Evolutionary conservation across 768 basidiomycete genomes (phyloP).

Genomic region (Agrocybe chaxingu): DNA sequence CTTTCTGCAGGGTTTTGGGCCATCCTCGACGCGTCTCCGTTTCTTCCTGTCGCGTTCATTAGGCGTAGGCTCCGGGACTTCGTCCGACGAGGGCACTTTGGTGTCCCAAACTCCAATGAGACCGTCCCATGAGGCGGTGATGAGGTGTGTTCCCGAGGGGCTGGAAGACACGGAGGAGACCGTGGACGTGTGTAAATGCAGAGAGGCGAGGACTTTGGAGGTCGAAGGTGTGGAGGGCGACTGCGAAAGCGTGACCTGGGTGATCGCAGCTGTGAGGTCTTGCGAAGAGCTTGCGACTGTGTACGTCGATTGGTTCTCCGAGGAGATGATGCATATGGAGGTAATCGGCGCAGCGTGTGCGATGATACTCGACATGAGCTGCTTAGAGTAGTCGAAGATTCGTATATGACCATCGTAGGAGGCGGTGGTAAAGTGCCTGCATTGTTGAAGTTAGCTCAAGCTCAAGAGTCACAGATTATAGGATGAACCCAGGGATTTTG

Average conservation of each 20-base stretch:
- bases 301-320: constrained; percentile 24
- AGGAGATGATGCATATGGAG: constrained; percentile 54
- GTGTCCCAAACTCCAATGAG: constrained; percentile 83
- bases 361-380: constrained; percentile 42
- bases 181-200: constrained; percentile 82
- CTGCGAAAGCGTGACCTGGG: constrained; percentile 31
- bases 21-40: constrained; percentile 56
- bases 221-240: constrained; percentile 12
- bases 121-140: constrained; percentile 88
- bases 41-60: constrained; percentile 47
- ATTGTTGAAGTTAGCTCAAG: not conserved
- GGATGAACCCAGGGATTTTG: constrained; percentile 46
- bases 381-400: constrained; percentile 68
- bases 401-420: constrained; percentile 82
- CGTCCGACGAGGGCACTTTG: constrained; percentile 55
- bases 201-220: constrained; percentile 55
- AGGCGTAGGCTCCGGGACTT: constrained; percentile 45
- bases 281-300: constrained; percentile 72
- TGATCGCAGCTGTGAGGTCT: constrained; percentile 70
- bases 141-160: constrained; percentile 53
- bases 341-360: constrained; percentile 69
- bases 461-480: not conserved
- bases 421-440: constrained; percentile 68
- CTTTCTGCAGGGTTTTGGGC: constrained; percentile 47
- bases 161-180: constrained; percentile 69